Base-by-base conservation (phyloP, 257 asterid genomes). In the Salvia hispanica region DNA sequence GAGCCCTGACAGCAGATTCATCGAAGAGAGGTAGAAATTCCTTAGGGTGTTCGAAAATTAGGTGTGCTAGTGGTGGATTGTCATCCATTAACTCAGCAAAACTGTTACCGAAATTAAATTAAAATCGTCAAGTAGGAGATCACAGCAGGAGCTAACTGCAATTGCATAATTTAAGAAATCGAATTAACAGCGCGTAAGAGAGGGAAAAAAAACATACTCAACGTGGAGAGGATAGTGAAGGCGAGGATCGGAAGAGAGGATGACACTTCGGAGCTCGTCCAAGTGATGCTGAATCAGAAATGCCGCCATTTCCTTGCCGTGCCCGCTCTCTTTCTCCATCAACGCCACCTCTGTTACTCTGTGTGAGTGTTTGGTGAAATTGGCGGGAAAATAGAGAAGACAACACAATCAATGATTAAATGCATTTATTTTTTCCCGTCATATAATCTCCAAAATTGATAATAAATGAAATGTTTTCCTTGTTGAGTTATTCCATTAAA, bases 1-100 rank as follows among this genome's bases (percentile, higher is more conserved):
- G 96, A 73, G 96, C 96, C 96, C 95, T 81, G 59, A 82, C 14
- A 48, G 97, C 95, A 42, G 97, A 83, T 45, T 94, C 95, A 64
- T 91, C 95, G 47, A 88, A 84, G 33, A 84, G 48, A 31, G 78
- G 82, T 21, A 94, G 78, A 81, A 76, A 86, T 9, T 86, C 83
- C 13, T 80, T 76, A 31, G 99, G 97, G 75, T 85, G 87, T 47
- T 91, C 77, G 81, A 86, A 94, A 76, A 94, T 68, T 69, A 82
- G 82, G 79, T 85, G 82, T 16, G 96, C 92, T 58, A 94, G 74
- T 14, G 56, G 72, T 10, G 99, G 96, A 62, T 84, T 79, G 56
- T 88, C 89, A 65, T 94, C 96, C 85, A 91, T 74, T 58, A 94
- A 50, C 83, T 86, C 96, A 42, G 97, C 95, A 65, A 81, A 94